Conservation (phyloP, 495 filamentous ascomycete genomes). For the Glutinoglossum americanum region DNA sequence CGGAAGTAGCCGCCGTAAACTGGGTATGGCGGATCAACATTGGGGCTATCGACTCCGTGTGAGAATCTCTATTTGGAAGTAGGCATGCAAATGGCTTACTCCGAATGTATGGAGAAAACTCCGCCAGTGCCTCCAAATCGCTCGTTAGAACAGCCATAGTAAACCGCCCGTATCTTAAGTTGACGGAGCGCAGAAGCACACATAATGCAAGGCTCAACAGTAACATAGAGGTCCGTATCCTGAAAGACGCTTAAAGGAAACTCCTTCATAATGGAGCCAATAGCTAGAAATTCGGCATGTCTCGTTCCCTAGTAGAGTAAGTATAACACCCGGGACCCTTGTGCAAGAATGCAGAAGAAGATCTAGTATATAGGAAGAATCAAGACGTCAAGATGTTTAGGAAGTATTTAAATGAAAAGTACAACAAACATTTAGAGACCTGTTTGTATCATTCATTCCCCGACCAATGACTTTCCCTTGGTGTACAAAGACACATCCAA, state of each 20-base stretch:
- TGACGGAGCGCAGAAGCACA: constrained; percentile 85
- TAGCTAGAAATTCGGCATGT: constrained; percentile 82
- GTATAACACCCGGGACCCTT: background rate
- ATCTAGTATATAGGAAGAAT: background rate
- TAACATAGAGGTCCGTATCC: constrained; percentile 75
- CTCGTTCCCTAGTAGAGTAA: constrained; percentile 47
- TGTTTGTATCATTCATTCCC: constrained; percentile 93
- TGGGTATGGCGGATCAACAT: constrained; percentile 50
- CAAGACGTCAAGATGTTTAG: background rate
- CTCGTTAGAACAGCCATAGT: constrained; percentile 88
- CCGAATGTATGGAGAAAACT: constrained; percentile 65
- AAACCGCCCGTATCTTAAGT: constrained; percentile 59
- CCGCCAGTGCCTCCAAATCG: constrained; percentile 91
- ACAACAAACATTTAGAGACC: constrained; percentile 43
- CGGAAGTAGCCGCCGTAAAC: constrained; percentile 65
- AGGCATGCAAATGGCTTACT: constrained; percentile 23
- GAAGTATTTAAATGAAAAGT: background rate
- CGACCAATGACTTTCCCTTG: constrained; percentile 48
- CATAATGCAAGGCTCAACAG: constrained; percentile 96
- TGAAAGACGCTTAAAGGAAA: constrained; percentile 38
- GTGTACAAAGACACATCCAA: constrained; percentile 83
- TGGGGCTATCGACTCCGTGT: constrained; percentile 17
- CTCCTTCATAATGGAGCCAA: constrained; percentile 35
- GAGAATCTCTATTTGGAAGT: background rate
- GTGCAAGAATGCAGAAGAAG: background rate